Evolutionary conservation across 805 yeast species (phyloP), one percentile per base, ranked within the genome.

Genomic region (Ogataea nitratoaversa): DNA sequence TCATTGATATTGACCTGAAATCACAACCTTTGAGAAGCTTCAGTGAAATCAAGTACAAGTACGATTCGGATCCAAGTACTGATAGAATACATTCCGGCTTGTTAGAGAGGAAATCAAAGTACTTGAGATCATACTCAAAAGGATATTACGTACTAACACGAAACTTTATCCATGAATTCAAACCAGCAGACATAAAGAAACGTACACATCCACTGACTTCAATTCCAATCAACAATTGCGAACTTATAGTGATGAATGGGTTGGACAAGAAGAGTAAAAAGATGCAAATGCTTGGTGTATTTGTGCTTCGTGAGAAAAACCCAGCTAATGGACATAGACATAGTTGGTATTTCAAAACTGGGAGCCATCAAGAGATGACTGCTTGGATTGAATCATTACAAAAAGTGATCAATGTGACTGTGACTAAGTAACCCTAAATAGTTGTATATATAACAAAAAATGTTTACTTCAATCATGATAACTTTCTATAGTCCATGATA

Each of bases 261-360:
- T 86, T 19, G 95, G 87, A 50, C 95, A 86, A 57, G 79, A 79
- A 52, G 87, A 83, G 48, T 78, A 81, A 20, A 68, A 65, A 38
- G 60, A 70, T 29, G 67, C 73, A 14, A 77, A 74, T 36, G 70
- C 76, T 3, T 67, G 65, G 42, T 79, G 79, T 59, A 89, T 89
- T 65, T 93, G 93, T 63, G 85, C 88, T 9, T 67, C 93, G 45
- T 78, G 76, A 48, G 78, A 89, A 14, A 86, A 84, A 54, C 80
- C 81, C 47, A 78, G 79, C 45, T 93, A 93, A 11, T 66, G 83
- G 44, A 71, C 86, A 47, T 82, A 86, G 88, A 32, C 97, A 90
- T 65, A 89, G 87, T 54, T 88, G 93, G 87, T 93, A 89, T n/a
- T 90, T 91, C 68, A 74, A 95, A 49, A 82, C 95, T n/a, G 93